These are phyloP conservation scores for Fusarium sp. DNA, from an alignment of 2,329 filamentous ascomycete genomes.

Conservation along the genomic window DNA sequence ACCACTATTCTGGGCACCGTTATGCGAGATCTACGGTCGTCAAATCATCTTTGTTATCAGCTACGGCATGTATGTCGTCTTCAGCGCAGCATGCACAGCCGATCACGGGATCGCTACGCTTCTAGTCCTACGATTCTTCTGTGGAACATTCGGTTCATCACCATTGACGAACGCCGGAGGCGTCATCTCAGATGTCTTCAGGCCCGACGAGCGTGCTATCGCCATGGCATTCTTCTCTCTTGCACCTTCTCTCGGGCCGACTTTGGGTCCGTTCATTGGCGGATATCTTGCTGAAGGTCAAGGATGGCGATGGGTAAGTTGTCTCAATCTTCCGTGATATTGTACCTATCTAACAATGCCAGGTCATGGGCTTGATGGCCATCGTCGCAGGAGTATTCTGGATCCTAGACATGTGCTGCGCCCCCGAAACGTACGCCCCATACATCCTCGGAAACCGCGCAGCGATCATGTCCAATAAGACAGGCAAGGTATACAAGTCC, in stretches of 20 bases:
- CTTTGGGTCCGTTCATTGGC: constrained; percentile 68
- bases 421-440: constrained; percentile 70
- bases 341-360: accelerated
- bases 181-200: constrained; percentile 73
- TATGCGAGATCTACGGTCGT: constrained; percentile 72
- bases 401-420: constrained; percentile 61
- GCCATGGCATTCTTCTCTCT: constrained; percentile 70
- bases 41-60: constrained; percentile 69
- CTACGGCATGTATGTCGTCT: constrained; percentile 67
- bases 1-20: constrained; percentile 73
- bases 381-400: constrained; percentile 70
- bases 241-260: constrained; percentile 72
- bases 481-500: constrained; percentile 66
- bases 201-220: constrained; percentile 63
- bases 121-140: constrained; percentile 74
- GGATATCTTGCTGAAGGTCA: constrained; percentile 69
- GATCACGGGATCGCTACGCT: constrained; percentile 67
- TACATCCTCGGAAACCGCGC: constrained; percentile 66
- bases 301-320: constrained; percentile 67
- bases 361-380: constrained; percentile 70
- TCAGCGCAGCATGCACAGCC: constrained; percentile 70
- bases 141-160: constrained; percentile 70
- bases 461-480: constrained; percentile 59
- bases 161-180: constrained; percentile 72
- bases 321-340: no score